Conservation (phyloP, 768 basidiomycete genomes). For the Rhizopogon vesiculosus region DNA sequence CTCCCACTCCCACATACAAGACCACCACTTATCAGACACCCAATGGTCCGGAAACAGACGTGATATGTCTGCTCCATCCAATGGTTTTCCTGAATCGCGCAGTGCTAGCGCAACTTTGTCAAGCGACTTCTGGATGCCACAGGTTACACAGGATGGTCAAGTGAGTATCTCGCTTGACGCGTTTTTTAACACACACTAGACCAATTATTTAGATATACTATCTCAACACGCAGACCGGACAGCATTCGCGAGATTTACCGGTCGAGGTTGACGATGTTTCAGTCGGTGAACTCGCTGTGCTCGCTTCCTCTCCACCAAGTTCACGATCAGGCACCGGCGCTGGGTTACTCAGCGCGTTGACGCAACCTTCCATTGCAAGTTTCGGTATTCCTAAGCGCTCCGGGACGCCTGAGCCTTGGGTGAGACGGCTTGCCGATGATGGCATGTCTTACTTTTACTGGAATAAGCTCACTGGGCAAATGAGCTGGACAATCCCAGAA, state of each 20-base stretch:
- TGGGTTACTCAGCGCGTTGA: conserved; percentile 37
- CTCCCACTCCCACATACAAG: conserved; percentile 12
- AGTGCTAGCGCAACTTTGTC: conserved; percentile 33
- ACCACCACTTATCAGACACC: conserved; percentile 32
- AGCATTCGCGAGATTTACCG: conserved; percentile 82
- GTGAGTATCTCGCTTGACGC: conserved; percentile 37
- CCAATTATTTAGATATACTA: conserved; percentile 76
- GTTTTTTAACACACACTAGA: background rate
- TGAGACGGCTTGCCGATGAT: conserved; percentile 74
- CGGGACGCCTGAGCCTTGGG: conserved; percentile 79
- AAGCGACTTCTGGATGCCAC: conserved; percentile 90
- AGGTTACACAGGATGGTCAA: conserved; percentile 78
- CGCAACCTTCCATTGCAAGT: conserved; percentile 39
- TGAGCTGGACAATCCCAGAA: conserved; percentile 69
- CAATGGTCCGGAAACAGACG: conserved; percentile 36
- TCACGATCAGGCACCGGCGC: conserved; percentile 53
- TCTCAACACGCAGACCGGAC: conserved; percentile 84
- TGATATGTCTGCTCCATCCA: conserved; percentile 30
- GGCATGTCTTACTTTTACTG: conserved; percentile 76
- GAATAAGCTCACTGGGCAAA: conserved; percentile 64
- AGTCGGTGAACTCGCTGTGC: conserved; percentile 57
- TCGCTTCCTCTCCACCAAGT: conserved; percentile 48
- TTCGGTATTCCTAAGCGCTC: conserved; percentile 58
- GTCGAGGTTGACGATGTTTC: conserved; percentile 62
- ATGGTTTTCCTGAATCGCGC: conserved; percentile 29